These are phyloP conservation scores for Kuraishia hungarica DNA, from an alignment of 805 yeast species.

Conservation along the genomic window DNA sequence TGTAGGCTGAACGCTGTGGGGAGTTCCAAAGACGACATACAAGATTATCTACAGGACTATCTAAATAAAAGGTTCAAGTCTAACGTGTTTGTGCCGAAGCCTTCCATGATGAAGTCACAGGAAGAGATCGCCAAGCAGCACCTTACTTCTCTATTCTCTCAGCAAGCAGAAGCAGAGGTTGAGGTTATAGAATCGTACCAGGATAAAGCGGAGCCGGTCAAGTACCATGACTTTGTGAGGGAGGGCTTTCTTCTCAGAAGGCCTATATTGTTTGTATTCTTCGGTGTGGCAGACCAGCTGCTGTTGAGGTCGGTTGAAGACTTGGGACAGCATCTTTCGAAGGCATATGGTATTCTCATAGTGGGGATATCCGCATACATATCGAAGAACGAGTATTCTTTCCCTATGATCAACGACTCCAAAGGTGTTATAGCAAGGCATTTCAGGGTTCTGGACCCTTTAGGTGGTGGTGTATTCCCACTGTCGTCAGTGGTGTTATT, in stretches of 20 bases:
- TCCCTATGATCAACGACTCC: background rate
- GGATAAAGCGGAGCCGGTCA: background rate
- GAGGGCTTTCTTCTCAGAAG: background rate
- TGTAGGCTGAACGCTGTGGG: background rate
- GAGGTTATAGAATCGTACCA: background rate
- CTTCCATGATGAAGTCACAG: background rate
- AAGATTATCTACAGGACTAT: background rate
- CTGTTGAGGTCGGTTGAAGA: background rate
- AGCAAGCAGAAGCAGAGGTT: background rate
- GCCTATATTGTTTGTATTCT: slow-evolving; percentile 1
- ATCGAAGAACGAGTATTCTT: background rate
- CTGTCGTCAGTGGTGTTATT: slow-evolving; percentile 1
- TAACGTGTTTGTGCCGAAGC: background rate
- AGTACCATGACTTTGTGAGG: background rate
- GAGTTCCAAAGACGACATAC: background rate
- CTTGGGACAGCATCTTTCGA: background rate
- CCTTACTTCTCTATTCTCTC: background rate
- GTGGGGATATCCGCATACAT: slow-evolving; percentile 1
- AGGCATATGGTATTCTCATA: background rate
- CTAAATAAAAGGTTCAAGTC: background rate
- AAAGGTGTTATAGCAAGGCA: slow-evolving; percentile 1
- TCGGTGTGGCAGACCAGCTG: background rate
- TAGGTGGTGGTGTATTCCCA: slow-evolving; percentile 6
- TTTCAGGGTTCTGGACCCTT: slow-evolving; percentile 3
- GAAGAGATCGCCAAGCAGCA: background rate